Percentiles rank a stretch among this genome's conserved stretches.
phyloP scores from a whole-genome alignment of 306 rosid genomes.

The Cucumis melo region DNA sequence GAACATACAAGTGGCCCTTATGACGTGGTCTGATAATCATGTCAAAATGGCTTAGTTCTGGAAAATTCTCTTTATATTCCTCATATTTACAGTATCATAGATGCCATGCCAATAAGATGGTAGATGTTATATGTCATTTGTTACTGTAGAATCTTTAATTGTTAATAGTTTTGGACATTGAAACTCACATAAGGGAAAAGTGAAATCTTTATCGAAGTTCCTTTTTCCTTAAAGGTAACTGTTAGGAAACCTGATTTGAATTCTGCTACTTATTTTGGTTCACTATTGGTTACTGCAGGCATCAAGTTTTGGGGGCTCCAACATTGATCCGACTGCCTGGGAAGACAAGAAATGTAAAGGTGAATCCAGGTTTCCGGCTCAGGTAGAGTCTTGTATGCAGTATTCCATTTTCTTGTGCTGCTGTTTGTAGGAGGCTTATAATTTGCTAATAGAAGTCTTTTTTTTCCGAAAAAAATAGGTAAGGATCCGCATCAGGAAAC shows the following conservation, averaged over 20 bases:
- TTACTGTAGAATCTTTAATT: not conserved
- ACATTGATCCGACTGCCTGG: slow-evolving; percentile 99
- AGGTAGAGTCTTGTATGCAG: slow-evolving; percentile 37
- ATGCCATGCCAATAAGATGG: not conserved
- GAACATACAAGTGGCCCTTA: not conserved
- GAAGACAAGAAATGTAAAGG: slow-evolving; percentile 99
- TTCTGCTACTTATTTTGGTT: not conserved
- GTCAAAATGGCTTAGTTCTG: not conserved
- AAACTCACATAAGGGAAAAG: not conserved
- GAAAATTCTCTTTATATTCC: not conserved
- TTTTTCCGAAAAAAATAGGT: slow-evolving; percentile 25
- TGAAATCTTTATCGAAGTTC: not conserved
- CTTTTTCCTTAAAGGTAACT: not conserved
- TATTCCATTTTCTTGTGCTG: not conserved
- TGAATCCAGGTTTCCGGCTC: slow-evolving; percentile 97
- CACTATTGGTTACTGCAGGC: slow-evolving; percentile 42
- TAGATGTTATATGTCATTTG: not conserved
- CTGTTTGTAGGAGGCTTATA: not conserved
- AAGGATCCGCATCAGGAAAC: slow-evolving; percentile 61
- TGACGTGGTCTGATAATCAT: not conserved
- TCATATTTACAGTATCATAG: not conserved
- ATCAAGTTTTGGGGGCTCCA: slow-evolving; percentile 93
- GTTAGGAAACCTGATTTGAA: not conserved
- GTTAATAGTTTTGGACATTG: not conserved
- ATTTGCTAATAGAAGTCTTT: not conserved